A percentile compares a stretch with the other conserved stretches of the same genome.
Evolutionary conservation across 345 rosid species (phyloP).

Genomic region (Lagerstroemia speciosa): DNA sequence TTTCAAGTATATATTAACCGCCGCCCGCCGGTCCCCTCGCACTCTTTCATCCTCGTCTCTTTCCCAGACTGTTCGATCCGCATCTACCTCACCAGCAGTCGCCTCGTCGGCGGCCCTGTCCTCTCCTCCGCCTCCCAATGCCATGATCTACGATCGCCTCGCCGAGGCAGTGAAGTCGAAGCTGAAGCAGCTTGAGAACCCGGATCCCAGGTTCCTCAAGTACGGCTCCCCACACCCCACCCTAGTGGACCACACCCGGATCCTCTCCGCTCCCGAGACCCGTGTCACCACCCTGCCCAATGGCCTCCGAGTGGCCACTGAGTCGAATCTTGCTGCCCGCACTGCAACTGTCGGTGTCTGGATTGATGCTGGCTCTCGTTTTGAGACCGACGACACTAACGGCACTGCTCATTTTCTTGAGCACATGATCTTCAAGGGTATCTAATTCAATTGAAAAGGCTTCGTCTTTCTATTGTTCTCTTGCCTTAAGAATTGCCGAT

Average conservation of each 20-base stretch:
- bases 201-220: slow-evolving; percentile 82
- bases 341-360: slow-evolving; percentile 95
- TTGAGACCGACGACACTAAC: slow-evolving; percentile 74
- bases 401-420: slow-evolving; percentile 96
- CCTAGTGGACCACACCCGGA: slow-evolving; percentile 53
- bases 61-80: slow-evolving; percentile 25
- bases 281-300: slow-evolving; percentile 80
- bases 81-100: slow-evolving; percentile 35
- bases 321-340: slow-evolving; percentile 60
- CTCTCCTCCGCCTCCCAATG: slow-evolving; percentile 48
- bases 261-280: slow-evolving; percentile 84
- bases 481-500: not conserved
- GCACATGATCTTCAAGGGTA: slow-evolving; percentile 91
- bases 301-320: slow-evolving; percentile 89
- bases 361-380: slow-evolving; percentile 96
- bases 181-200: slow-evolving; percentile 58
- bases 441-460: not conserved
- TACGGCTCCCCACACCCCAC: slow-evolving; percentile 83
- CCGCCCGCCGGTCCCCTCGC: slow-evolving; percentile 45
- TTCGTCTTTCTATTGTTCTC: not conserved
- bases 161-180: slow-evolving; percentile 56
- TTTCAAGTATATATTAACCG: not conserved
- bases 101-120: slow-evolving; percentile 19
- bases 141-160: slow-evolving; percentile 73
- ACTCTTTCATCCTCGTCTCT: slow-evolving; percentile 13